Base-by-base conservation (phyloP, 257 asterid species). In the Solanum sparsipilum region DNA sequence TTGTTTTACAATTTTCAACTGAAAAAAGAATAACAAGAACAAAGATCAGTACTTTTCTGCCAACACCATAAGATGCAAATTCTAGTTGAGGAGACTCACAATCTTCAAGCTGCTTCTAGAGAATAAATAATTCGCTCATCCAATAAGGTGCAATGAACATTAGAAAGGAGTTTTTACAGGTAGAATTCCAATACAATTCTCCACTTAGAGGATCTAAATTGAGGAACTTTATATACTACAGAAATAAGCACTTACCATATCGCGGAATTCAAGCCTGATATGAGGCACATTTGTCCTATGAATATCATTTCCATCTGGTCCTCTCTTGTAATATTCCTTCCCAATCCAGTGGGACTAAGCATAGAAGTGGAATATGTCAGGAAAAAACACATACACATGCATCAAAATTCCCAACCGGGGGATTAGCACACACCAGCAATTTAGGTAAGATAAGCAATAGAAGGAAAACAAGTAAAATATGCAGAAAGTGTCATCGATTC, bases 201-300 rank as follows among this genome's bases (percentile, higher is more conserved):
- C 41, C 85, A 82, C 70, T 39, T 74, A 2, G 52, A 36, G 83
- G 34, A 76, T 81, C 44, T 18, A 81, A 29, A 81, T 78, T 29
- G 25, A 36, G 58, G 44, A 29, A 29, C 70, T 18, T 48, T 16
- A 29, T 82, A 48, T 82, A 82, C 29, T 82, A 60, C 9, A 36
- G 83, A 67, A 71, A 35, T 44, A 86, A 48, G 58, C 38, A 63
- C 92, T 44, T 93, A 96, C 99, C 98, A 89, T 93, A 60, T 97
- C 98, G 70, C 99, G 98, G 89, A 97, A 97, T 88, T 96, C 98
- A 41, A 97, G 94, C 87, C 99, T 93, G 88, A 97, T 96, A 88
- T 95, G 98, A 87, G 99, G 99, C 85, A 97, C 99, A 86, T 97
- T 97, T 67, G 99, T 97, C 95, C 90, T 94, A 92, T 91, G 99